phyloP scores from a whole-genome alignment of 768 basidiomycete genomes.

The Psilocybe cubensis region DNA sequence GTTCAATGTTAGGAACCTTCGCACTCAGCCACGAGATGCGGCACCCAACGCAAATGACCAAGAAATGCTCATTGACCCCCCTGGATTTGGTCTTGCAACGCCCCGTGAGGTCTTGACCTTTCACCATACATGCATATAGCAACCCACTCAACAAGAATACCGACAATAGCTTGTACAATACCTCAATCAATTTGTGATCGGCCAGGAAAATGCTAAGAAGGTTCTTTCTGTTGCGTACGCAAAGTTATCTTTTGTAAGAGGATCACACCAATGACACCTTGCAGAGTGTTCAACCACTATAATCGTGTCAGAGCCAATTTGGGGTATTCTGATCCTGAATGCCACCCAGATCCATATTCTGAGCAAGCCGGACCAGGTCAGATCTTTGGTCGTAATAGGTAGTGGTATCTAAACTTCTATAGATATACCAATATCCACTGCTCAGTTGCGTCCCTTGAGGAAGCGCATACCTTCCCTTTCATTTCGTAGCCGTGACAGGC shows the following conservation, averaged over 20 bases:
- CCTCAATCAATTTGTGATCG: conserved; percentile 87
- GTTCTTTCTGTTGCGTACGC: conserved; percentile 92
- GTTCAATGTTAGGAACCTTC: conserved; percentile 37
- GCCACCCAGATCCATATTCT: conserved; percentile 11
- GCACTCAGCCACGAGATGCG: conserved; percentile 61
- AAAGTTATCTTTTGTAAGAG: background rate
- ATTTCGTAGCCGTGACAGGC: conserved; percentile 45
- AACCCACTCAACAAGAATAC: background rate
- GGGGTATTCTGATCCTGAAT: conserved; percentile 44
- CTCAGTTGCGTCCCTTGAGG: conserved; percentile 65
- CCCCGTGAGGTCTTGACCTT: conserved; percentile 44
- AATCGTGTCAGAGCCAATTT: conserved; percentile 82
- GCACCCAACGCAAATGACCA: conserved; percentile 17
- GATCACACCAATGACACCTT: background rate
- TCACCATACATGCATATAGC: background rate
- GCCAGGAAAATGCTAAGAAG: conserved; percentile 93
- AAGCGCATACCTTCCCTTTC: conserved; percentile 35
- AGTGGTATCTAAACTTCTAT: background rate
- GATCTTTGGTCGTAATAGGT: background rate
- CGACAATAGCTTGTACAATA: conserved; percentile 75
- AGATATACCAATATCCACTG: conserved; percentile 51
- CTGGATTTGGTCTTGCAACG: conserved; percentile 60
- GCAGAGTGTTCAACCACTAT: conserved; percentile 93
- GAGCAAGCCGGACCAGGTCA: background rate
- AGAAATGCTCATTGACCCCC: conserved; percentile 31